These are phyloP conservation scores for Carex parvula DNA, from an alignment of 176 grass and related monocot genomes.

Conservation along the genomic window DNA sequence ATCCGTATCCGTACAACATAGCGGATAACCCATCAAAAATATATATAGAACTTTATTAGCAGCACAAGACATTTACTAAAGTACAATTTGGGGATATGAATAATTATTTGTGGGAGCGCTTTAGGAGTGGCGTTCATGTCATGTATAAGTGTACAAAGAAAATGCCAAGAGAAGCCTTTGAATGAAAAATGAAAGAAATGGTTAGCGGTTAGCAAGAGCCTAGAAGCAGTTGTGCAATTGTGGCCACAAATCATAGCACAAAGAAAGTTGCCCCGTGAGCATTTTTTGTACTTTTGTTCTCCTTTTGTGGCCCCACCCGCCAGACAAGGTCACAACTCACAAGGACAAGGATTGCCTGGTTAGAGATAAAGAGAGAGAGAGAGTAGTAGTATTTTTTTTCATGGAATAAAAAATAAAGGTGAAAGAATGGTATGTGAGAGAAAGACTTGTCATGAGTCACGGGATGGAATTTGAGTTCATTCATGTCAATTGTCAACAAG, in stretches of 20 bases:
- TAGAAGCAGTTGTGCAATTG: not conserved
- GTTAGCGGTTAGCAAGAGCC: constrained; percentile 5
- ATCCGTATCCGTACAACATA: too few species aligned
- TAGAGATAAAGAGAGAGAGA: not conserved
- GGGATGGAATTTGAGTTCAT: not conserved
- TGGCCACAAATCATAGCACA: constrained; percentile 17
- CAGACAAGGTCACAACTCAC: not conserved
- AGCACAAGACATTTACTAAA: not conserved
- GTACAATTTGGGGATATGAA: not conserved
- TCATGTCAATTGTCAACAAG: not conserved
- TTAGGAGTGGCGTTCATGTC: not conserved
- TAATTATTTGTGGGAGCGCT: not conserved
- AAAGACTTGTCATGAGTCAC: constrained; percentile 12
- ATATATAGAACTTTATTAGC: not conserved
- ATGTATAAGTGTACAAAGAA: not conserved
- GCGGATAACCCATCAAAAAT: not conserved
- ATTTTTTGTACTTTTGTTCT: constrained; percentile 21
- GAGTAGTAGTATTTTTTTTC: not conserved
- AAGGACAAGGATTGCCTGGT: constrained; percentile 3
- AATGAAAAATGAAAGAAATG: constrained; percentile 11
- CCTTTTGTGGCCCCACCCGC: not conserved
- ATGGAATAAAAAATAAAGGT: not conserved
- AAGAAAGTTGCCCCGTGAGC: constrained; percentile 10
- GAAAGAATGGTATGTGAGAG: not conserved
- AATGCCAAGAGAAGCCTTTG: constrained; percentile 10